Conservation (phyloP, 371 early-diverging fungal species). For the Basidiobolus meristosporus region DNA sequence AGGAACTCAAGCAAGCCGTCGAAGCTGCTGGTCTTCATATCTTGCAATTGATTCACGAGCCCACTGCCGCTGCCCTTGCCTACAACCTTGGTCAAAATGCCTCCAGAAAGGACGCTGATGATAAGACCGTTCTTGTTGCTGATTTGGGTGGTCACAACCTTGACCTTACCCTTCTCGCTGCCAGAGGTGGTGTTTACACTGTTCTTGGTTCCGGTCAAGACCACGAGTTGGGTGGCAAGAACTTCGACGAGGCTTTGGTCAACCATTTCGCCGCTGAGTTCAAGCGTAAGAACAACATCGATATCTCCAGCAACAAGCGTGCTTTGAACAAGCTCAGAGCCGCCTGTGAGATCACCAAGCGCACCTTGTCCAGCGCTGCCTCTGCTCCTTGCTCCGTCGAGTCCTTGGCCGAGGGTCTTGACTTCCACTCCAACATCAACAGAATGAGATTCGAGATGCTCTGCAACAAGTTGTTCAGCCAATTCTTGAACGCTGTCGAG, state of each 20-base stretch:
- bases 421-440: constrained; percentile 73
- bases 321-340: constrained; percentile 67
- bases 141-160: constrained; percentile 95
- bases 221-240: constrained; percentile 73
- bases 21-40: constrained; percentile 79
- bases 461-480: constrained; percentile 54
- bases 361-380: constrained; percentile 66
- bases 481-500: constrained; percentile 52
- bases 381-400: constrained; percentile 87
- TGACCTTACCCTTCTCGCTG: constrained; percentile 76
- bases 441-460: constrained; percentile 88
- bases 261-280: constrained; percentile 73
- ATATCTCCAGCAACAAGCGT: constrained; percentile 49
- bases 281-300: constrained; percentile 66
- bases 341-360: constrained; percentile 85
- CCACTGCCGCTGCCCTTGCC: constrained; percentile 91
- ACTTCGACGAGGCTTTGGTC: constrained; percentile 80
- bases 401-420: constrained; percentile 79
- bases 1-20: constrained; percentile 63
- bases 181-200: constrained; percentile 78
- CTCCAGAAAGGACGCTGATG: constrained; percentile 9
- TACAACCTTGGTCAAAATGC: constrained; percentile 54
- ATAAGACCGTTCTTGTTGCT: constrained; percentile 74
- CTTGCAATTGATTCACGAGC: constrained; percentile 81
- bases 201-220: constrained; percentile 73